A percentile compares a stretch with the other conserved stretches of the same genome.
phyloP scores from a whole-genome alignment of 1,284 basidiomycete genomes.

The Trichosporon sp. region DNA sequence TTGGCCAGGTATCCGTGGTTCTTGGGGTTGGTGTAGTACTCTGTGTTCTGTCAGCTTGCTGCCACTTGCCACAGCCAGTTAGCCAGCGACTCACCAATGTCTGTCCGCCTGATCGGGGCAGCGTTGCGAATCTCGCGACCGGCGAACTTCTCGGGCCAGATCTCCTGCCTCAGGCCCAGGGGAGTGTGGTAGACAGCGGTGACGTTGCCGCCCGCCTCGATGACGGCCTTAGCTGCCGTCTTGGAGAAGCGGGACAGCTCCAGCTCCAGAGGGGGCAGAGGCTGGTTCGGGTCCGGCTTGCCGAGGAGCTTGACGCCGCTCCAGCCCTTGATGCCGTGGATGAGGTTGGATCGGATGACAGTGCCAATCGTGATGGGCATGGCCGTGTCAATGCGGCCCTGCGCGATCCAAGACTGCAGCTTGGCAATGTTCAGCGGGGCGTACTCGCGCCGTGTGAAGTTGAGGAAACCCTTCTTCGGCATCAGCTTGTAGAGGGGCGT shows the following conservation, averaged over 20 bases:
- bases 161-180: conserved; percentile 76
- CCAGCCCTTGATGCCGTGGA: conserved; percentile 77
- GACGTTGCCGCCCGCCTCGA: conserved; percentile 77
- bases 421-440: conserved; percentile 84
- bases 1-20: conserved; percentile 56
- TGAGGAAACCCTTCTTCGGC: conserved; percentile 92
- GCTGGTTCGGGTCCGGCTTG: conserved; percentile 62
- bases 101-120: conserved; percentile 76
- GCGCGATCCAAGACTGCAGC: conserved; percentile 87
- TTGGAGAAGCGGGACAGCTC: conserved; percentile 82
- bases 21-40: conserved; percentile 57
- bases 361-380: conserved; percentile 87
- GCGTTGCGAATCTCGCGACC: conserved; percentile 69
- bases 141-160: conserved; percentile 62
- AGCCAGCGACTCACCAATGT: conserved; percentile 69
- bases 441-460: conserved; percentile 73
- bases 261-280: conserved; percentile 71
- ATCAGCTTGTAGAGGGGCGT: conserved; percentile 89
- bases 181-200: conserved; percentile 91
- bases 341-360: conserved; percentile 78
- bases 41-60: conserved; percentile 26
- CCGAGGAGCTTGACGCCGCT: conserved; percentile 86
- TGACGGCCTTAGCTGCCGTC: conserved; percentile 81
- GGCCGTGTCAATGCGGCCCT: conserved; percentile 74
- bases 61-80: no score